Evolutionary conservation across 2,329 filamentous ascomycete genomes (phyloP).

Genomic region (Lachnellula hyalina): DNA sequence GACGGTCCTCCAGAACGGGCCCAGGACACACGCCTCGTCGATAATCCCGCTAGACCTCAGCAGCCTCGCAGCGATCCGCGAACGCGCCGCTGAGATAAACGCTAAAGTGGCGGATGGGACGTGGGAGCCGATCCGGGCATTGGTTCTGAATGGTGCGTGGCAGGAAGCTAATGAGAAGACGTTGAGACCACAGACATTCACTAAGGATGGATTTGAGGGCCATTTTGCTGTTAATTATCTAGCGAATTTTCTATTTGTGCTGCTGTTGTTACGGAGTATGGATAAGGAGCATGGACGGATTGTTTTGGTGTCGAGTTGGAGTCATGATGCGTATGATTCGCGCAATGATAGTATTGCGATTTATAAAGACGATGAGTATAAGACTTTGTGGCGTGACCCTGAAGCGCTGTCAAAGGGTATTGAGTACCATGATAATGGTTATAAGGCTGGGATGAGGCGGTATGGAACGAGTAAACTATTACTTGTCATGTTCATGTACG

Average conservation of each 20-base stretch:
- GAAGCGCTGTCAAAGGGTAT: conserved; percentile 2
- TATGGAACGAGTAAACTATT: conserved; percentile 13
- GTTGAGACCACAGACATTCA: conserved; percentile 23
- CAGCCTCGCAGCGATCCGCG: not conserved
- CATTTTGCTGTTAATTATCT: conserved; percentile 32
- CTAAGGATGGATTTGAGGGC: conserved; percentile 31
- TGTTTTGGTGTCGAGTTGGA: conserved; percentile 30
- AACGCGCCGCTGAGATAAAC: conserved; percentile 12
- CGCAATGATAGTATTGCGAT: not conserved
- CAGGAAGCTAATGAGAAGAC: conserved; percentile 17
- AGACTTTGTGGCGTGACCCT: not conserved
- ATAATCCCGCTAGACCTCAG: conserved; percentile 7
- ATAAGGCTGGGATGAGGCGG: conserved; percentile 7
- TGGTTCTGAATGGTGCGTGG: conserved; percentile 15
- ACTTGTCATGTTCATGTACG: conserved; percentile 10
- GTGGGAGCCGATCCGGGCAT: conserved; percentile 11
- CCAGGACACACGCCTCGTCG: not conserved
- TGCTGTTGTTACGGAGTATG: conserved; percentile 31
- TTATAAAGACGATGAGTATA: conserved; percentile 13
- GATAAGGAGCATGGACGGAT: conserved; percentile 28
- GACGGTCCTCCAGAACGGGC: not conserved
- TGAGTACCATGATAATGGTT: conserved; percentile 6
- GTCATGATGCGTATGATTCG: conserved; percentile 28
- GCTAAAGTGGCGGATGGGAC: conserved; percentile 5
- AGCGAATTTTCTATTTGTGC: conserved; percentile 30